A percentile compares a stretch with the other conserved stretches of the same genome.
Evolutionary conservation across 2,329 filamentous ascomycete species (phyloP).

Genomic region (Endocalyx cinctus): DNA sequence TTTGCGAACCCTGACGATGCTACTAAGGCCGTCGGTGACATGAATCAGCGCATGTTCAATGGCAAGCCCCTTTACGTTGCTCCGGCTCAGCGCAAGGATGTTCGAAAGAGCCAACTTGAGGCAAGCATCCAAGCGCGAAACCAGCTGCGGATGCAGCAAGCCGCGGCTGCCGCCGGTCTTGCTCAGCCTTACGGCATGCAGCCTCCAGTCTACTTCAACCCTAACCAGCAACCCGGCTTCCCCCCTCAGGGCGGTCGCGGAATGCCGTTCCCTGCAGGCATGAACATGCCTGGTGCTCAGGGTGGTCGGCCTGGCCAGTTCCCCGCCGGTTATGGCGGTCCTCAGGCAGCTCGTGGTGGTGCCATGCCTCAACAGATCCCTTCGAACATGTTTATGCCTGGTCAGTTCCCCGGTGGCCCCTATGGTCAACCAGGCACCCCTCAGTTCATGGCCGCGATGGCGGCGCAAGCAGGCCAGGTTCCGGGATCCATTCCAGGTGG

Average conservation of each 20-base stretch:
- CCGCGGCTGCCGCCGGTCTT: slow-evolving; percentile 84
- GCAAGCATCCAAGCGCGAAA: slow-evolving; percentile 99
- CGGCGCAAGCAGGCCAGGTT: slow-evolving; percentile 65
- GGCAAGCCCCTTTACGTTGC: slow-evolving; percentile 97
- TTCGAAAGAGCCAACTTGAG: slow-evolving; percentile 98
- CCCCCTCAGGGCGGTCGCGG: slow-evolving; percentile 61
- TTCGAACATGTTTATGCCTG: slow-evolving; percentile 79
- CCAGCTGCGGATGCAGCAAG: slow-evolving; percentile 97
- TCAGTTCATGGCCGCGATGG: slow-evolving; percentile 76
- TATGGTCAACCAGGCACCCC: slow-evolving; percentile 78
- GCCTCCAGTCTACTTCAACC: slow-evolving; percentile 86
- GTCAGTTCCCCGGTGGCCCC: slow-evolving; percentile 72
- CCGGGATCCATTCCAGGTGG: slow-evolving; percentile 58
- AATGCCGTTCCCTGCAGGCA: slow-evolving; percentile 58
- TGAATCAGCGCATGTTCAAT: slow-evolving; percentile 99
- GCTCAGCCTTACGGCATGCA: slow-evolving; percentile 77
- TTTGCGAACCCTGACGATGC: slow-evolving; percentile 99
- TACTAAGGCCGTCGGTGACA: slow-evolving; percentile 97
- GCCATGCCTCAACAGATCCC: slow-evolving; percentile 77
- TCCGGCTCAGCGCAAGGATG: slow-evolving; percentile 97
- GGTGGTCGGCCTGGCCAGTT: slow-evolving; percentile 83
- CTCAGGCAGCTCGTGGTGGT: slow-evolving; percentile 82
- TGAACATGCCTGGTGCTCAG: slow-evolving; percentile 67
- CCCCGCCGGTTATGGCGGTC: slow-evolving; percentile 72
- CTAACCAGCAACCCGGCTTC: slow-evolving; percentile 71